Base-by-base conservation (phyloP, 176 grass and related monocot species). In the Oryza meyeriana region DNA sequence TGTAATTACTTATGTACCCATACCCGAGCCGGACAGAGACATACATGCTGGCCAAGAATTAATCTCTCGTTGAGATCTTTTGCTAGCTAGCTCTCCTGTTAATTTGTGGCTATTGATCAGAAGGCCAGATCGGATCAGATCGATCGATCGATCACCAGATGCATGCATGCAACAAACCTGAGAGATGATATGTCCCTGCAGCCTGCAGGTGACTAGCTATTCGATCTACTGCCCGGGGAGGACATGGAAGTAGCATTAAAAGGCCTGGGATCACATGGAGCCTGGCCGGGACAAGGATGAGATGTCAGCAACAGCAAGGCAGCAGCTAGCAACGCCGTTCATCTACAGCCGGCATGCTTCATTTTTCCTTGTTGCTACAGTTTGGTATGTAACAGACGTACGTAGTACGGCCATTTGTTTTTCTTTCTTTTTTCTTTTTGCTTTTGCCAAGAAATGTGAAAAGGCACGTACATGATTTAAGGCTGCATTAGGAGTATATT, bases 171-270 rank as follows among this genome's bases (percentile, higher is more conserved):
- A n/a, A 16, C 50, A 40, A 35, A 35, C 34, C 61, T 61, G 67
- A 36, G 26, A 84, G 47, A 74, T 62, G 22, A 73, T 79, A 35
- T 79, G 50, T 9, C 50, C 50, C 50, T 22, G 18, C 44, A 64
- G 31, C 26, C 45, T n/a, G 33, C 39, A 79, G 81, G 45, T 61
- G 68, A 67, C 47, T 22, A 55, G 2, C 12, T 45, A 55, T 20
- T 55, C n/a, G n/a, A n/a, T n/a, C 1, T 42, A 48, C 45, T 17
- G 45, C 45, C 2, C 9, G 18, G 12, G 20, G 64, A 42, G 63
- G 50, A 55, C 50, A 55, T 71, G 22, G 48, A 47, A 84, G 36
- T 55, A 55, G 18, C 29, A 36, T 74, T 67, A 20, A 18, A 12
- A 13, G 20, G n/a, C 4, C 20, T 2, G 26, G 34, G 58, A 27